phyloP scores from a whole-genome alignment of 1,284 basidiomycete species.

The Leccinum insolens region DNA sequence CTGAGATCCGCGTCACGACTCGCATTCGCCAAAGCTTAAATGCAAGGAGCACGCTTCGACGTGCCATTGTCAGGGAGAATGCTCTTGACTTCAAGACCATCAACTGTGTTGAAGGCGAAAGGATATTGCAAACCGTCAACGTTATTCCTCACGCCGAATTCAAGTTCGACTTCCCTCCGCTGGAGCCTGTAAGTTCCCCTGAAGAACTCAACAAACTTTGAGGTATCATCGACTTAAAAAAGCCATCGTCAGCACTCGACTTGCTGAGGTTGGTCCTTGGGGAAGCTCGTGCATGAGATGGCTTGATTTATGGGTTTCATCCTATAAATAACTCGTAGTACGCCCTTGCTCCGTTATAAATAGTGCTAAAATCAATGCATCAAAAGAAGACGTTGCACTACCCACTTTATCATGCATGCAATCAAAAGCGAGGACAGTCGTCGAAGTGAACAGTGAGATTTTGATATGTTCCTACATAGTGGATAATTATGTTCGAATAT shows the following conservation, averaged over 20 bases:
- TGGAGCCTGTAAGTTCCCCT: constrained; percentile 70
- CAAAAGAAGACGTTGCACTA: no score
- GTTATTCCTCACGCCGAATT: constrained; percentile 79
- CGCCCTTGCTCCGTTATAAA: no score
- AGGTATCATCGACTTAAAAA: constrained; percentile 95
- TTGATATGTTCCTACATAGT: no score
- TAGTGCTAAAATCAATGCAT: no score
- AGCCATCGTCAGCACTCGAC: constrained; percentile 94
- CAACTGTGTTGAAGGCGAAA: constrained; percentile 85
- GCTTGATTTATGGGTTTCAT: constrained; percentile 32
- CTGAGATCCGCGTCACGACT: constrained; percentile 73
- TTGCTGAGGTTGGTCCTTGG: constrained; percentile 98
- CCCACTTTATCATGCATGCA: no score
- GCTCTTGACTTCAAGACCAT: constrained; percentile 92
- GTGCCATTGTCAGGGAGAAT: constrained; percentile 92
- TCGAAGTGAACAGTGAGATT: no score
- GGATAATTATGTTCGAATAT: no score
- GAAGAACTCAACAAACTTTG: constrained; percentile 78
- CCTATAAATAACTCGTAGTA: no score
- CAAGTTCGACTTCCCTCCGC: constrained; percentile 78
- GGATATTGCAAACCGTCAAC: constrained; percentile 89
- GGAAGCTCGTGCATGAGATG: constrained; percentile 97
- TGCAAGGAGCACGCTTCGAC: constrained; percentile 88
- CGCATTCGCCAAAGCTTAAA: constrained; percentile 82
- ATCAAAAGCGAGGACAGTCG: no score